Evolutionary conservation across 2,329 filamentous ascomycete genomes (phyloP), one percentile per base, ranked within the genome.

Genomic region (Thelonectria blattea): DNA sequence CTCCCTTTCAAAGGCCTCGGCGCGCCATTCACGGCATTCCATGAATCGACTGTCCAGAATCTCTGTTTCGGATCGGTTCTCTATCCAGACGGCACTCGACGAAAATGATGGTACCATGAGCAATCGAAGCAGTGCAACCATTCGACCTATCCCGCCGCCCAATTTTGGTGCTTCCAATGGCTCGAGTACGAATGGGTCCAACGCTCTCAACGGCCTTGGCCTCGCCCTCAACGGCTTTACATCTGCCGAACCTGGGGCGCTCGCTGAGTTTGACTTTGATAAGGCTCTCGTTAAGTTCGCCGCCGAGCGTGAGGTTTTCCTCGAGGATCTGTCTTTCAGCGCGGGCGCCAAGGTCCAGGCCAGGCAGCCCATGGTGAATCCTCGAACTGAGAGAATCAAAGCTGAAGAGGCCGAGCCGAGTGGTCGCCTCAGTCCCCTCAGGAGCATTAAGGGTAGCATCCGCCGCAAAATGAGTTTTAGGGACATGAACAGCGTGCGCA

Each of bases 401-500:
- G 86, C 87, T 30, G 91, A 93, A 43, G 93, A 96, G 64, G 80
- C 65, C 49, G 80, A 83, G 20, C 69, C 75, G 41, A 82, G 75
- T 65, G 83, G 83, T 52, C 79, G 82, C 64, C 76, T 81, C 73
- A 87, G 83, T 73, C 84, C 85, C 46, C 74, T 87, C 62, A 82
- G 79, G 68, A 86, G 81, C 71, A 86, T 87, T 69, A 74, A 91
- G 88, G 94, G 94, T 46, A 97, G 93, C 78, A 91, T 99, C 70
- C 87, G 94, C 65, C 88, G 95, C 75, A 92, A 95, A 71, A 91
- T 99, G 77, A 97, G 94, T 70, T 92, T 94, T 76, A 86, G 89
- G 69, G 95, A 97, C 71, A 96, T 98, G 91, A 97, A 91, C 78
- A 98, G 93, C 79, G 85, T 92, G 81, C 94, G 94, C 80, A 89